Conservation (phyloP, 305 asterid genomes). For the Salvia sclarea region DNA sequence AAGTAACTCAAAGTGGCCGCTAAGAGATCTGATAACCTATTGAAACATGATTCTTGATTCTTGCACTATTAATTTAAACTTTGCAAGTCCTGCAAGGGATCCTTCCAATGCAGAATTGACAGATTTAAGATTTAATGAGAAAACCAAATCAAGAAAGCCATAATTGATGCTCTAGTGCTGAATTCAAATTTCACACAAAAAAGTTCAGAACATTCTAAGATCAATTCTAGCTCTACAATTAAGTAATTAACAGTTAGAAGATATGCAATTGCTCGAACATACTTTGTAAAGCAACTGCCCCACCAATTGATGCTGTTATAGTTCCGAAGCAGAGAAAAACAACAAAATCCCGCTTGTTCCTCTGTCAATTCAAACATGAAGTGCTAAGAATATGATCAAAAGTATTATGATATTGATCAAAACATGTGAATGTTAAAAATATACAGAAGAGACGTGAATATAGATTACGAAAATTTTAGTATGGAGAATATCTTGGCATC, state of each 20-base stretch:
- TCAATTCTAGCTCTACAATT: slow-evolving; percentile 20
- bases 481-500: slow-evolving; percentile 8
- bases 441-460: neutral
- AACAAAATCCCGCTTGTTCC: slow-evolving; percentile 85
- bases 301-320: slow-evolving; percentile 59
- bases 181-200: slow-evolving; percentile 6
- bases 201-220: neutral
- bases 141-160: slow-evolving; percentile 8
- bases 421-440: neutral
- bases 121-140: neutral
- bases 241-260: slow-evolving; percentile 22
- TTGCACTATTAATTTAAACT: slow-evolving; percentile 6
- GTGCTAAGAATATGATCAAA: slow-evolving; percentile 14
- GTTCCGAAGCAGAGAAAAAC: slow-evolving; percentile 75
- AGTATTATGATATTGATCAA: neutral
- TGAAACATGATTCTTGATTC: neutral
- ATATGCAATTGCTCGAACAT: slow-evolving; percentile 44
- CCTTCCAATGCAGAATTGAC: neutral
- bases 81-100: neutral
- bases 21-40: slow-evolving; percentile 12
- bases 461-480: no score
- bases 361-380: slow-evolving; percentile 52
- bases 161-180: neutral
- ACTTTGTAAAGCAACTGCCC: slow-evolving; percentile 70
- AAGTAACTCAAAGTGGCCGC: slow-evolving; percentile 11